Percentiles rank a stretch among this genome's conserved stretches.
Conservation (phyloP, 1,284 basidiomycete genomes). For the Leccinum cinnamomeum region DNA sequence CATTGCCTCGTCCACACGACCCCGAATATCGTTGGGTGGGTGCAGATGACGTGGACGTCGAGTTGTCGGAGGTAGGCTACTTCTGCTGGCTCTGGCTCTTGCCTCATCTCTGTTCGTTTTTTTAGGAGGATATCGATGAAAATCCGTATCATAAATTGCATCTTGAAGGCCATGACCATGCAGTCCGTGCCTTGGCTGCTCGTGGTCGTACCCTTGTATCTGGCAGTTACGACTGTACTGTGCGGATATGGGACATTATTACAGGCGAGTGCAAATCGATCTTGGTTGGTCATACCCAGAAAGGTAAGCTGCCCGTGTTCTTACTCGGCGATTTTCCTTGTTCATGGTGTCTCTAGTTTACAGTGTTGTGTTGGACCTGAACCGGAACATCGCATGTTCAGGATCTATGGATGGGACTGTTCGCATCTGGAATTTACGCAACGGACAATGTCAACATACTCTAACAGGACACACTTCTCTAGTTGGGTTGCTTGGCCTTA, state of each 20-base stretch:
- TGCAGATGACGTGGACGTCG: constrained; percentile 65
- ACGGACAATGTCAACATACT: constrained; percentile 76
- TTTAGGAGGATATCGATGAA: constrained; percentile 69
- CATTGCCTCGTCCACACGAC: constrained; percentile 77
- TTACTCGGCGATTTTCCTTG: not conserved
- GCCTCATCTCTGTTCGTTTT: constrained; percentile 13
- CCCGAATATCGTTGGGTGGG: constrained; percentile 73
- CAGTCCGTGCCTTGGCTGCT: constrained; percentile 90
- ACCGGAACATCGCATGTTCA: constrained; percentile 85
- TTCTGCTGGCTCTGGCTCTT: constrained; percentile 1
- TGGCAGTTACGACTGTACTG: constrained; percentile 93
- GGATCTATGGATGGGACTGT: constrained; percentile 97
- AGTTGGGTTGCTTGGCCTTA: constrained; percentile 85
- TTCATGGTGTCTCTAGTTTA: constrained; percentile 59
- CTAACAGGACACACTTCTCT: constrained; percentile 87
- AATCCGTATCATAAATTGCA: constrained; percentile 90
- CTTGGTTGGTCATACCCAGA: constrained; percentile 85
- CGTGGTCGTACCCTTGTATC: constrained; percentile 87
- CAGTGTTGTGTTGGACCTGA: constrained; percentile 84
- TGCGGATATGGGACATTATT: constrained; percentile 93
- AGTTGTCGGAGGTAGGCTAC: constrained; percentile 63
- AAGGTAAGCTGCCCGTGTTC: constrained; percentile 56
- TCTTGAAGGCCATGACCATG: constrained; percentile 86
- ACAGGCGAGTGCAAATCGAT: constrained; percentile 83
- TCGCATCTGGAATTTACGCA: constrained; percentile 86